Conservation (phyloP, 805 yeast species). For the Vanderwaltozyma tropicalis region DNA sequence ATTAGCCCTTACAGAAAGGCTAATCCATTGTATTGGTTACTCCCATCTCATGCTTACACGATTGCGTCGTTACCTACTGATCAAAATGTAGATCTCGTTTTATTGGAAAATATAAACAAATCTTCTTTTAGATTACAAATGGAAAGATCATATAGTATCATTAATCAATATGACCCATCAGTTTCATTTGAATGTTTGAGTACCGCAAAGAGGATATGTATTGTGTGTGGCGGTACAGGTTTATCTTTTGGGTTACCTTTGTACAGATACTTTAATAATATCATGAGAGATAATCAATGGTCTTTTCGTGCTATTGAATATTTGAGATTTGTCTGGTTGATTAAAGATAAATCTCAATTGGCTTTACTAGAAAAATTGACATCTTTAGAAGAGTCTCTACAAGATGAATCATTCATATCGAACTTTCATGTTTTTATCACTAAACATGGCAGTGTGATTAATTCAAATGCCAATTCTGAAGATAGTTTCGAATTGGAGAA, state of each 20-base stretch:
- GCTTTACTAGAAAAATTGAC: conserved; percentile 29
- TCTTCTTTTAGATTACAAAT: conserved; percentile 26
- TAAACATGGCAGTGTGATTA: not conserved
- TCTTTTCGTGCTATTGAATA: conserved; percentile 13
- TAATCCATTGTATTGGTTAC: conserved; percentile 36
- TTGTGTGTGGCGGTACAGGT: conserved; percentile 69
- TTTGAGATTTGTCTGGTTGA: conserved; percentile 45
- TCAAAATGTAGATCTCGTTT: conserved; percentile 33
- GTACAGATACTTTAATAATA: conserved; percentile 27
- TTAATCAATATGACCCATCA: conserved; percentile 35
- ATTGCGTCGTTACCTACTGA: conserved; percentile 39
- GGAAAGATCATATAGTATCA: conserved; percentile 30
- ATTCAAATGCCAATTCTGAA: conserved; percentile 7
- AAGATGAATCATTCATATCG: conserved; percentile 1
- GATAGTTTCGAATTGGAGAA: not conserved
- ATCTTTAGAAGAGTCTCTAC: conserved; percentile 4
- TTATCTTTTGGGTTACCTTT: conserved; percentile 53
- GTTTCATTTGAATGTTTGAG: conserved; percentile 35
- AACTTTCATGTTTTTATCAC: conserved; percentile 11
- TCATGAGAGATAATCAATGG: conserved; percentile 1
- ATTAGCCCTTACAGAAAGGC: conserved; percentile 30
- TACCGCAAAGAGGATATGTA: conserved; percentile 39
- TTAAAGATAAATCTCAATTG: conserved; percentile 37
- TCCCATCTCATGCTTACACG: conserved; percentile 63
- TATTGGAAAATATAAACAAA: conserved; percentile 28